Evolutionary conservation across 345 rosid genomes (phyloP), one percentile per base, ranked within the genome.

Genomic region (Ceriops decandra): DNA sequence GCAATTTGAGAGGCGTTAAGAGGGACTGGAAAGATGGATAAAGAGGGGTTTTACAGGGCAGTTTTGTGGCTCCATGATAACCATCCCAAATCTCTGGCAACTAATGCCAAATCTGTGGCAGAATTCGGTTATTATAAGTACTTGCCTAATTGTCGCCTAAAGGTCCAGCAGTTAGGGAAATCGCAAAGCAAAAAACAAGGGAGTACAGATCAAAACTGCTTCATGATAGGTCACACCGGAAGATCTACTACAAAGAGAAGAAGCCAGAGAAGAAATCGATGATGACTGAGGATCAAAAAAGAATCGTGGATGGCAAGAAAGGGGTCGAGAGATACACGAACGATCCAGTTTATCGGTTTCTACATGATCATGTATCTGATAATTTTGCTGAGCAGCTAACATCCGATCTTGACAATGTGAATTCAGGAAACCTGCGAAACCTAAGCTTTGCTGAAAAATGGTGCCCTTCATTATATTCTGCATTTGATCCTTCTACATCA

Each of bases 391-490:
- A 67, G 20, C 17, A 24, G 9, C 42, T 67, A 5, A 67, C 35
- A 27, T 6, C 17, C 10, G 68, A 67, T 46, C 1, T 73, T 22
- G 32, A 16, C 16, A 13, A 11, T 15, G 36, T 67, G 47, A 67
- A 30, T 17, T 33, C 68, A 0, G 67, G 63, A 13, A 38, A 73
- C 22, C 1, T 61, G 7, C 2, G 27, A 6, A 28, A 67, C n/a
- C 60, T 73, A 27, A 62, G 77, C 30, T 62, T 73, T 20, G 77
- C 67, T 2, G 54, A 65, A 17, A 68, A 57, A 32, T 74, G 73
- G 66, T 68, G 69, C 35, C 78, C 78, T 6, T 63, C 78, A 1
- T 24, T 62, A 8, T 60, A 22, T 24, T 67, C 70, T 53, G 32
- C 52, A 0, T 53, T 27, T 22, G 61, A 67, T n/a, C 15, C 32